Evolutionary conservation across 768 basidiomycete genomes (phyloP).

Genomic region (Collybia mongolica): DNA sequence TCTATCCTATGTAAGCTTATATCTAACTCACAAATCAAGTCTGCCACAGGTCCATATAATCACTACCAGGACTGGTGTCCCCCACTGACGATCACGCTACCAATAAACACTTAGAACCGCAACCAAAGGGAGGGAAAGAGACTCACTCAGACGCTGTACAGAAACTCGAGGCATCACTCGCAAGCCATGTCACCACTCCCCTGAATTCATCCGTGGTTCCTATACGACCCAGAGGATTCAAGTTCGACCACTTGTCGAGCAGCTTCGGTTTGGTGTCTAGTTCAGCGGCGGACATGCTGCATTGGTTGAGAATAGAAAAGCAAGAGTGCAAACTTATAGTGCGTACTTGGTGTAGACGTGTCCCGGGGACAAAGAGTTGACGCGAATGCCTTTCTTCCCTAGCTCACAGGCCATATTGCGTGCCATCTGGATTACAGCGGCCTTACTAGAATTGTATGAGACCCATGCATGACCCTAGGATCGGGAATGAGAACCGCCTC

Average conservation of each 20-base stretch:
- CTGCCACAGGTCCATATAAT: too few species aligned
- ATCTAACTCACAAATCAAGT: too few species aligned
- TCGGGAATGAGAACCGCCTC: too few species aligned
- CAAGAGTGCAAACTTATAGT: neutral
- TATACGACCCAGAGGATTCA: constrained; percentile 65
- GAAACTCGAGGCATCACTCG: constrained; percentile 71
- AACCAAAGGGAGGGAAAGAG: constrained; percentile 14
- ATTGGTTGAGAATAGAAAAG: neutral
- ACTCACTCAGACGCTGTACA: constrained; percentile 64
- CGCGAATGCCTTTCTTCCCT: constrained; percentile 45
- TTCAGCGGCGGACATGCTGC: constrained; percentile 53
- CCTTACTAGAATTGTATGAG: constrained; percentile 58
- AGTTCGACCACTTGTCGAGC: constrained; percentile 42
- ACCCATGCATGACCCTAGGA: constrained; percentile 51
- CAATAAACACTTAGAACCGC: neutral
- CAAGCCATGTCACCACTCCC: constrained; percentile 68
- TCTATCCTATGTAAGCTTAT: too few species aligned
- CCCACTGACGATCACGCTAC: too few species aligned
- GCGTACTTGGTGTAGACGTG: constrained; percentile 49
- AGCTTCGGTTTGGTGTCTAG: constrained; percentile 46
- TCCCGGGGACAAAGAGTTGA: constrained; percentile 57
- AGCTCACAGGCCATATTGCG: constrained; percentile 64
- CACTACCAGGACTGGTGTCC: too few species aligned
- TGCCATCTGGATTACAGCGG: constrained; percentile 58
- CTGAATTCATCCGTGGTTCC: constrained; percentile 71